These are phyloP conservation scores for Cystobasidium ongulense DNA, from an alignment of 768 basidiomycete species.

Conservation along the genomic window DNA sequence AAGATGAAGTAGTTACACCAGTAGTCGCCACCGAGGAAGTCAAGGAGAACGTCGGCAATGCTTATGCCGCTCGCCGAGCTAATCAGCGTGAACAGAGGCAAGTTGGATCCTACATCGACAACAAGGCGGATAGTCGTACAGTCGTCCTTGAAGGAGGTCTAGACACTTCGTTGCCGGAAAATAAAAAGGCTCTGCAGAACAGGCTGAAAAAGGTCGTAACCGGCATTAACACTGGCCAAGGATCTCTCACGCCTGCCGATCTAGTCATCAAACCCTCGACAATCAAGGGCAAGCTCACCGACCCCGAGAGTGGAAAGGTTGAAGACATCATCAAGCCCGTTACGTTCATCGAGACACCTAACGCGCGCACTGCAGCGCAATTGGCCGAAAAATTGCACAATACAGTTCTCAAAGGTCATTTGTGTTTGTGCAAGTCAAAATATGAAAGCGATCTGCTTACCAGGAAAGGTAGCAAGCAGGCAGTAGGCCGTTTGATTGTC, in stretches of 20 bases:
- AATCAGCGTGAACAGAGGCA: slow-evolving; percentile 32
- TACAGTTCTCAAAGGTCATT: slow-evolving; percentile 78
- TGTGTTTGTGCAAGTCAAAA: slow-evolving; percentile 85
- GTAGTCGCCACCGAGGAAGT: background rate
- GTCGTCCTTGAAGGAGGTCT: slow-evolving; percentile 56
- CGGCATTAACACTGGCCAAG: slow-evolving; percentile 68
- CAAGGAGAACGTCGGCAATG: slow-evolving; percentile 20
- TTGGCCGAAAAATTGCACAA: slow-evolving; percentile 77
- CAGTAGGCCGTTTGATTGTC: slow-evolving; percentile 63
- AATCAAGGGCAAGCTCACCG: slow-evolving; percentile 47
- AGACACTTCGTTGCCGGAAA: slow-evolving; percentile 36
- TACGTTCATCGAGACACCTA: slow-evolving; percentile 61
- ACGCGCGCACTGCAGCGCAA: slow-evolving; percentile 59
- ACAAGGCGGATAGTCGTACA: slow-evolving; percentile 11
- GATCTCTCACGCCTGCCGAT: slow-evolving; percentile 52
- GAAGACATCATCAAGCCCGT: background rate
- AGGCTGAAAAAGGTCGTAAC: slow-evolving; percentile 65
- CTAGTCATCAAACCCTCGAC: slow-evolving; percentile 52
- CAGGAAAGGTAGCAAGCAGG: slow-evolving; percentile 46
- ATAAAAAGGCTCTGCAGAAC: slow-evolving; percentile 46
- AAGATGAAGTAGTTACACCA: slow-evolving; percentile 36
- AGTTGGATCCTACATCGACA: slow-evolving; percentile 17
- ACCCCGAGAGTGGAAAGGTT: background rate
- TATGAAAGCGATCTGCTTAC: slow-evolving; percentile 55
- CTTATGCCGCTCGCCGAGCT: slow-evolving; percentile 31